Conservation (phyloP, 306 rosid genomes). For the Mimosa bimucronata region DNA sequence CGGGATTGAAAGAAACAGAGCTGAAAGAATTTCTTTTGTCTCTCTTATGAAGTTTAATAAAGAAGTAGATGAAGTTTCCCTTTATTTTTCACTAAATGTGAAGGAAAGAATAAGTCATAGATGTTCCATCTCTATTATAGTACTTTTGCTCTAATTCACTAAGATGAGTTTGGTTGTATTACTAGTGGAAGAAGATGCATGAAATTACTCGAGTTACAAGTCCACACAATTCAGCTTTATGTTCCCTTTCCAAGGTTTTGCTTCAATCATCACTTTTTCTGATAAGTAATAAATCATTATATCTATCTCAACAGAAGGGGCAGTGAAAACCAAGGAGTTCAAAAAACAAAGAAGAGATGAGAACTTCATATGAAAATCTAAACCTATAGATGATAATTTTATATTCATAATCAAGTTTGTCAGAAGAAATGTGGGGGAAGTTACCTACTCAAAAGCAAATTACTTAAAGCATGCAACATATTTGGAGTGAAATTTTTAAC, state of each 20-base stretch:
- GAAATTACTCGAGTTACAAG: not conserved
- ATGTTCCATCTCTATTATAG: not conserved
- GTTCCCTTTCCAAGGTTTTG: not conserved
- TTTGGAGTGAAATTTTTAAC: not conserved
- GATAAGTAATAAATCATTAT: not conserved
- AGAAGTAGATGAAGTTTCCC: not conserved
- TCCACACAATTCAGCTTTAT: not conserved
- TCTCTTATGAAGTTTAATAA: not conserved
- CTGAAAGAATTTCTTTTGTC: not conserved
- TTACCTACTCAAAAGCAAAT: not conserved
- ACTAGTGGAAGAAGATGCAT: not conserved
- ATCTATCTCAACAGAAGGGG: not conserved
- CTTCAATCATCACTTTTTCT: not conserved
- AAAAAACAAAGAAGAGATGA: not conserved
- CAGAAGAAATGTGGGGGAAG: not conserved
- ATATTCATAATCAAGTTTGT: not conserved
- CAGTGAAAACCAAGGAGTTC: not conserved
- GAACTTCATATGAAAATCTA: not conserved
- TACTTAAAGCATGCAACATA: not conserved
- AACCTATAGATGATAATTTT: not conserved
- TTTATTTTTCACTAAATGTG: not conserved
- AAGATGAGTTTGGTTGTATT: not conserved
- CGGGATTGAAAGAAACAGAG: not conserved
- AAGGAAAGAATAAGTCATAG: not conserved
- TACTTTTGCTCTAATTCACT: not conserved